phyloP scores from a whole-genome alignment of 768 basidiomycete species.

The Ephemerocybe angulata region DNA sequence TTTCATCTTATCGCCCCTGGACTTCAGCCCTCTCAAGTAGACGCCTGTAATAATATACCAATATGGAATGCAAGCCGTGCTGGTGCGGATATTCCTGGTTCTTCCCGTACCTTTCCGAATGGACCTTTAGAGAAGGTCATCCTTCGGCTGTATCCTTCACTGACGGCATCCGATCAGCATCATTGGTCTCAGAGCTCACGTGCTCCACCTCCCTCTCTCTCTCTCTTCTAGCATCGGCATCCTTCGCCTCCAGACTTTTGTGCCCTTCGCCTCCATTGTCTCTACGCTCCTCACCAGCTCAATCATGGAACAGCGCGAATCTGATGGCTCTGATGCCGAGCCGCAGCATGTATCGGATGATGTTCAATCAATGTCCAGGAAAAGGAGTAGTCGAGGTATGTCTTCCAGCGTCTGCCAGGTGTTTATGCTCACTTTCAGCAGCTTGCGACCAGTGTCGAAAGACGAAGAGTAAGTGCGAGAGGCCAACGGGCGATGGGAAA shows the following conservation, averaged over 20 bases:
- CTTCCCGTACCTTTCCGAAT: background rate
- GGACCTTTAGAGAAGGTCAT: too few relatives aligned
- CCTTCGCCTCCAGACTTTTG: slow-evolving; percentile 13
- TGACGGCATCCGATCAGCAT: background rate
- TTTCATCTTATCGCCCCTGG: slow-evolving; percentile 72
- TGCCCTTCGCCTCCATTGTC: slow-evolving; percentile 19
- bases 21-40: slow-evolving; percentile 82
- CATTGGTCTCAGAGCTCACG: slow-evolving; percentile 19
- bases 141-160: background rate
- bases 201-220: slow-evolving; percentile 14
- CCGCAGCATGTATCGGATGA: slow-evolving; percentile 32
- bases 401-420: background rate
- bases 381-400: slow-evolving; percentile 63
- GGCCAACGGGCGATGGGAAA: slow-evolving; percentile 39
- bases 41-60: background rate
- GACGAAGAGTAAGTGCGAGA: slow-evolving; percentile 85
- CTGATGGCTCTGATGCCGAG: slow-evolving; percentile 61
- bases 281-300: slow-evolving; percentile 14
- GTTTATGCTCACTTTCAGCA: slow-evolving; percentile 24
- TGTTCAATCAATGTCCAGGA: slow-evolving; percentile 42
- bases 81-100: slow-evolving; percentile 1
- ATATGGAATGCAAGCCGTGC: background rate
- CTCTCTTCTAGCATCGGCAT: slow-evolving; percentile 18
- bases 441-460: slow-evolving; percentile 88
- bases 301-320: slow-evolving; percentile 55